Base-by-base conservation (phyloP, 2,329 filamentous ascomycete genomes). In the Trichophyton schoenleinii region DNA sequence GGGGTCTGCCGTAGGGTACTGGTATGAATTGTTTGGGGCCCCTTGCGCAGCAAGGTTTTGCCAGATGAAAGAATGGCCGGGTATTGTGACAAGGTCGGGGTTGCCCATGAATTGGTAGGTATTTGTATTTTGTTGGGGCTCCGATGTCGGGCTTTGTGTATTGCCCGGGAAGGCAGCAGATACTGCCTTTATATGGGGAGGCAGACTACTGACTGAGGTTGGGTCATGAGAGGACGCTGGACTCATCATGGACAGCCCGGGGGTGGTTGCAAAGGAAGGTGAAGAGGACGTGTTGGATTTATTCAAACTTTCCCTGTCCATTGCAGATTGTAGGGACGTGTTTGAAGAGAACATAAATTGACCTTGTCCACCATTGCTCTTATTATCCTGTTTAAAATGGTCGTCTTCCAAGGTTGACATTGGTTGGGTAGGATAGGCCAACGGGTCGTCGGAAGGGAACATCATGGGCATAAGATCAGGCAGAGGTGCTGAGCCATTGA, bases 381-480 rank as follows among this genome's bases (percentile, higher is more conserved):
- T 42, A 18, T 59, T 57, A 1, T 66, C 64, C 22, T 73, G 65
- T 18, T 71, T 68, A 66, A 76, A 75, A 63, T 75, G 72, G 20
- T 70, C 71, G 59, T 76, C 71, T 67, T 78, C 76, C 48, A 78
- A 65, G 4, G 73, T 76, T 3, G 75, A 76, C 73, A 78, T 75
- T 4, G 78, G 77, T 63, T 79, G 78, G 36, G 75, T 78, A 15
- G 77, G 77, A 64, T 80, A 80, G 3, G 77, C 78, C 62, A 79
- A 79, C 13, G 78, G 78, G 61, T 80, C 77, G 61, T 75, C 74
- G 1, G 77, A 78, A 3, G 78, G 77, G 63, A 77, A 80, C 78
- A 80, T 80, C 66, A 79, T 77, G 7, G 75, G 75, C 72, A 77
- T 77, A 44, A 80, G 69, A 65, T 79, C 78, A 1, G 77, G 77